These are phyloP conservation scores for Trichosporon sp. DNA, from an alignment of 1,284 basidiomycete species.

Conservation along the genomic window DNA sequence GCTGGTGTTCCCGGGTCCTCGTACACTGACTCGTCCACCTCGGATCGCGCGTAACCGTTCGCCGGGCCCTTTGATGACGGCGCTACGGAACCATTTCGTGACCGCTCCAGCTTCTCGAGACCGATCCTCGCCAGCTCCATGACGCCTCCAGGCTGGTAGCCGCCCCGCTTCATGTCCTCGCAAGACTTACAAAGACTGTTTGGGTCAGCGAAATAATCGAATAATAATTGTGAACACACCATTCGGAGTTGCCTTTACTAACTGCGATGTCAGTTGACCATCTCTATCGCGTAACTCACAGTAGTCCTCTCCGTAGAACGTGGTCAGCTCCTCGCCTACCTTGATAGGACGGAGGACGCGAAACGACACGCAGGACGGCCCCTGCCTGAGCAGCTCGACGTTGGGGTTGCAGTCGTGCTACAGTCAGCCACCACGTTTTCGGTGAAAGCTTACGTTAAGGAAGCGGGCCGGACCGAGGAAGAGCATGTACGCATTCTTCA, in stretches of 20 bases:
- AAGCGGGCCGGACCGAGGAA: constrained; percentile 57
- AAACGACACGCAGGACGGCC: constrained; percentile 52
- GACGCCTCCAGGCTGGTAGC: constrained; percentile 8
- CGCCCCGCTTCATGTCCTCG: constrained; percentile 32
- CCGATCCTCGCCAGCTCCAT: constrained; percentile 16
- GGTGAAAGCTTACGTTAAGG: constrained; percentile 47
- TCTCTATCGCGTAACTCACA: constrained; percentile 33
- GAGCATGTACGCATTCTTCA: constrained; percentile 49
- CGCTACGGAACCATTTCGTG: constrained; percentile 4
- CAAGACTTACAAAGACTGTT: constrained; percentile 49
- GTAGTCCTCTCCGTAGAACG: constrained; percentile 53
- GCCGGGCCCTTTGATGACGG: background rate
- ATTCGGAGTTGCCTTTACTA: constrained; percentile 48
- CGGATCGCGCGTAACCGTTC: constrained; percentile 11
- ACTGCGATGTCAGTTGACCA: constrained; percentile 33
- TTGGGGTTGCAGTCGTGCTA: constrained; percentile 57
- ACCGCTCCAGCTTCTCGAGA: constrained; percentile 16
- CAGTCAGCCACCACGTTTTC: background rate
- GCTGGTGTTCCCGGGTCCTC: constrained; percentile 16
- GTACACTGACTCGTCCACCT: constrained; percentile 24
- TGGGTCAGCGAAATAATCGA: constrained; percentile 17
- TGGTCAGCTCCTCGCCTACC: constrained; percentile 54
- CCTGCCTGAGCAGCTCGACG: constrained; percentile 49
- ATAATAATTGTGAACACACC: constrained; percentile 34
- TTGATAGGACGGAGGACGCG: constrained; percentile 42